A percentile compares a stretch with the other conserved stretches of the same genome.
phyloP scores from a whole-genome alignment of 2,329 filamentous ascomycete genomes.

The Knufia petricola region DNA sequence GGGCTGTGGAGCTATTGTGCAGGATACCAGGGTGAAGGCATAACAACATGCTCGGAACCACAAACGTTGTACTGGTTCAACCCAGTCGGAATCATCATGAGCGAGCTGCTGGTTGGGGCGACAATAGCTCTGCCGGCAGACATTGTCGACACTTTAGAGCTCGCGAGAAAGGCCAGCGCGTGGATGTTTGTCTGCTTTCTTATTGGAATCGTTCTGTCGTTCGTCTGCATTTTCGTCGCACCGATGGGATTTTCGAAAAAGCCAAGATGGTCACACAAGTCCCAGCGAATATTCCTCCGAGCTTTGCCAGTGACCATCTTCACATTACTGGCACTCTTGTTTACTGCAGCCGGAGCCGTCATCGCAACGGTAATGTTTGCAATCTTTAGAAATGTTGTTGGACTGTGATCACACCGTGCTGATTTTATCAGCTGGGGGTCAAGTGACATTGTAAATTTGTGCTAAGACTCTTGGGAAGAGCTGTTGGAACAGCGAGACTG shows the following conservation, averaged over 20 bases:
- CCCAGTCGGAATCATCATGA: slow-evolving; percentile 69
- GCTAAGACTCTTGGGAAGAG: no score
- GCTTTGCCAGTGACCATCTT: slow-evolving; percentile 60
- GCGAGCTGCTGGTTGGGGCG: slow-evolving; percentile 70
- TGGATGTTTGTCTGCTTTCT: slow-evolving; percentile 90
- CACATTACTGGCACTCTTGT: slow-evolving; percentile 56
- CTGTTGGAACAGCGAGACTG: no score
- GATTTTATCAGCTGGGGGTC: no score
- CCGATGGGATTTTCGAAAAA: slow-evolving; percentile 40
- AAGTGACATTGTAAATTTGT: no score
- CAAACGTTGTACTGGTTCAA: slow-evolving; percentile 79
- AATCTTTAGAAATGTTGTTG: slow-evolving; percentile 69
- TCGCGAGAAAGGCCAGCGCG: slow-evolving; percentile 65
- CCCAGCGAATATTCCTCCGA: slow-evolving; percentile 33
- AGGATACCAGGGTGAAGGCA: slow-evolving; percentile 64
- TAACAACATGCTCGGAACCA: slow-evolving; percentile 66
- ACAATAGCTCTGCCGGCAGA: slow-evolving; percentile 70
- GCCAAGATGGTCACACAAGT: slow-evolving; percentile 28
- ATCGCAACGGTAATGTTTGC: slow-evolving; percentile 77
- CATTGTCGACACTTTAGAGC: slow-evolving; percentile 61
- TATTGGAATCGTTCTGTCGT: slow-evolving; percentile 57
- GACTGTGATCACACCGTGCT: no score
- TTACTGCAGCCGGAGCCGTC: slow-evolving; percentile 59
- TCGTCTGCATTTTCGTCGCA: slow-evolving; percentile 59
- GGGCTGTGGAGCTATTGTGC: slow-evolving; percentile 90